Conservation (phyloP, 176 grass and related monocot genomes). For the Lolium perenne region DNA sequence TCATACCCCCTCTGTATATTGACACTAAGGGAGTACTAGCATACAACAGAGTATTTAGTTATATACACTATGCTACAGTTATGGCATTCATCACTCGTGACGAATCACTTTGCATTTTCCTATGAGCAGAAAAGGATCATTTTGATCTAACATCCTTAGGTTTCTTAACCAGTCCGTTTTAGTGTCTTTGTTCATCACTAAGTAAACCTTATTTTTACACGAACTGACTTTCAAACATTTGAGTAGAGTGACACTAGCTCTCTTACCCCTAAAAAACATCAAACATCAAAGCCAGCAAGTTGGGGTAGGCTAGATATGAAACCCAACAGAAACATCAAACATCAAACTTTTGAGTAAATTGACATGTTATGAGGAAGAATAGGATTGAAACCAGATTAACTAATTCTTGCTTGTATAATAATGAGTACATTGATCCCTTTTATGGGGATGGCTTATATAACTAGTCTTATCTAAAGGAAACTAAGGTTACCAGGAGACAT, state of each 20-base stretch:
- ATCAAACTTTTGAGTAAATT: not conserved
- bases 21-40: no score
- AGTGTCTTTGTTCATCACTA: not conserved
- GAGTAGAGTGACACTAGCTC: not conserved
- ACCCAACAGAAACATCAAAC: no score
- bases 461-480: not conserved
- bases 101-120: not conserved
- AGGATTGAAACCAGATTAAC: not conserved
- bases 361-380: not conserved
- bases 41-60: no score
- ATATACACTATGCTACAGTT: no score
- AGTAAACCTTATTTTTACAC: not conserved
- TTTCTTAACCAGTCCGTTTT: not conserved
- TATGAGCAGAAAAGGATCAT: not conserved
- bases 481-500: not conserved
- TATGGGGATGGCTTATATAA: not conserved
- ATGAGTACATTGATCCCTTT: not conserved
- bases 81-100: not conserved
- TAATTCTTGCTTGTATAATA: not conserved
- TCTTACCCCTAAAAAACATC: not conserved
- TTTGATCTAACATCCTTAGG: not conserved
- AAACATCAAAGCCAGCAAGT: no score
- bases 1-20: no score
- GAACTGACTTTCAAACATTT: not conserved
- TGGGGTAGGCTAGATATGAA: no score